These are phyloP conservation scores for Phytophthora ohioensis DNA, from an alignment of 352 stramenopile species.

Conservation along the genomic window DNA sequence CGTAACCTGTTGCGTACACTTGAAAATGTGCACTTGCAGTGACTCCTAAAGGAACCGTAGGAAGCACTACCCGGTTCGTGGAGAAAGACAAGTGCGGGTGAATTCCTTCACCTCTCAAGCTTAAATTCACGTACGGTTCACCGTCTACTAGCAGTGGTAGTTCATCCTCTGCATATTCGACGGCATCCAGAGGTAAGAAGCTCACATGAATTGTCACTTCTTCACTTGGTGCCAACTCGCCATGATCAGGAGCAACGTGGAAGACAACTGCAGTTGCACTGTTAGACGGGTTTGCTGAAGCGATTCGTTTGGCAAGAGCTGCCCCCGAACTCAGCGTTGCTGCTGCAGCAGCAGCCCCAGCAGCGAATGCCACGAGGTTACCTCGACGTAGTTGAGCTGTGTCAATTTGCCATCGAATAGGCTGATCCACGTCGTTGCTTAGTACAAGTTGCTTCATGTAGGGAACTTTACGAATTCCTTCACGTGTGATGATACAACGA, in stretches of 20 bases:
- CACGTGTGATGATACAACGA: constrained; percentile 83
- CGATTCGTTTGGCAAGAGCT: constrained; percentile 39
- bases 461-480: constrained; percentile 87
- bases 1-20: constrained; percentile 91
- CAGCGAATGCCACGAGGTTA: constrained; percentile 37
- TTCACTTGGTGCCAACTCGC: constrained; percentile 83
- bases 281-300: constrained; percentile 30
- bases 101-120: constrained; percentile 84
- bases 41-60: constrained; percentile 90
- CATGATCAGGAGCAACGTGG: constrained; percentile 79
- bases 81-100: constrained; percentile 94
- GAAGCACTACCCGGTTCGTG: constrained; percentile 84
- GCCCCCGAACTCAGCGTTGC: constrained; percentile 2
- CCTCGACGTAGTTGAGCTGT: constrained; percentile 39
- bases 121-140: constrained; percentile 85
- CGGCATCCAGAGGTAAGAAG: constrained; percentile 84
- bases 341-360: constrained; percentile 28
- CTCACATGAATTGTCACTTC: constrained; percentile 83
- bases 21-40: constrained; percentile 68
- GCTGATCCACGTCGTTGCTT: constrained; percentile 72
- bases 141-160: constrained; percentile 77
- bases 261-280: constrained; percentile 72
- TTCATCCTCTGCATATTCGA: constrained; percentile 83
- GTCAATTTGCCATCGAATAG: constrained; percentile 87
- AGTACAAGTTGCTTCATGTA: constrained; percentile 86